Evolutionary conservation across 257 asterid genomes (phyloP), one percentile per base, ranked within the genome.

Genomic region (Hygrophila difformis): DNA sequence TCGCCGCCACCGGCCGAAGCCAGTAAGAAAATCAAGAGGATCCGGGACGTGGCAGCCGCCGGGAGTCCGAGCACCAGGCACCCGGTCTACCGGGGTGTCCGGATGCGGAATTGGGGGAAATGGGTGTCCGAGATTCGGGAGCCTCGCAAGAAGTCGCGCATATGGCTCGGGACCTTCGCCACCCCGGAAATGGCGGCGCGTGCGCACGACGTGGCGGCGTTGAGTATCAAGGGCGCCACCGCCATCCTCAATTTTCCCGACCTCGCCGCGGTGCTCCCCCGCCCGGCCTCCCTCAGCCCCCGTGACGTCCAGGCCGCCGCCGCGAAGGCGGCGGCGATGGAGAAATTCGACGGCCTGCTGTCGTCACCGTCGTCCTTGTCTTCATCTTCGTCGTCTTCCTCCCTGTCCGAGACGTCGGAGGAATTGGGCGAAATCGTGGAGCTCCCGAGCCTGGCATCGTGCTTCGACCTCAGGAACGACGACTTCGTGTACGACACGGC

Each of bases 101-200:
- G 96, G 13, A 85, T 78, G 96, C 61, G 96, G 8, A 78, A 62
- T 20, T 85, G 93, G 96, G 96, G 96, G 18, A 85, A 85, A 66
- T 81, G 93, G 93, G 96, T 85, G 1, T 76, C 95, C 5, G 93
- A 81, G 65, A 81, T 81, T 44, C 67, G 93, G 1, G 93, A 81
- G 65, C 95, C 93, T 8, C 63, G 93, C 12, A 84, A 84, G 65
- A 84, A 84, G 36, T 84, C 95, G 0, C 69, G 95, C 13, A 84
- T 84, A 56, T 84, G 95, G 95, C 51, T 84, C 0, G 95, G 95
- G 0, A 84, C 95, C 0, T 84, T 78, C 44, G 67, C 95, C 0
- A 78, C 83, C 0, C 91, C 93, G 1, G 91, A 84, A 47, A 84
- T 84, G 95, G 93, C 95, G 20, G 95, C 95, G 51, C 68, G 95